Percentiles rank a stretch among this genome's conserved stretches.
Conservation (phyloP, 139 green algal genomes). For the Ulvella scutata region DNA sequence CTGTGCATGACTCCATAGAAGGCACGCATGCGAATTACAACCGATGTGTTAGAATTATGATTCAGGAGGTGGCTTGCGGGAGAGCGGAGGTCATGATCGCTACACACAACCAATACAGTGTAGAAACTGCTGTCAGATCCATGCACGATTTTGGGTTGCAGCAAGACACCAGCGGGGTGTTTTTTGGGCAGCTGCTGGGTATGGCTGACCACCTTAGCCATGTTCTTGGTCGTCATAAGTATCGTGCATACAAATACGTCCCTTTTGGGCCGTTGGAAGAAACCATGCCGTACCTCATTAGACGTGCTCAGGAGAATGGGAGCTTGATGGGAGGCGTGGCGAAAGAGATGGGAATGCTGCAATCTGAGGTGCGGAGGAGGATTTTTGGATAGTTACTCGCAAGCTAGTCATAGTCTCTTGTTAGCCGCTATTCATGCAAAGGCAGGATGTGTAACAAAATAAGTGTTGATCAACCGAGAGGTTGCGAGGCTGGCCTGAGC, state of each 20-base stretch:
- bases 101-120: conserved; percentile 49
- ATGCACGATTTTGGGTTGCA: conserved; percentile 44
- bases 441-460: too few species aligned
- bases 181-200: conserved; percentile 82
- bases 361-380: conserved; percentile 18
- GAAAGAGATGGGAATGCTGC: conserved; percentile 23
- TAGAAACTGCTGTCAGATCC: conserved; percentile 38
- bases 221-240: conserved; percentile 34
- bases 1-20: conserved; percentile 49
- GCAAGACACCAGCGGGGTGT: conserved; percentile 30
- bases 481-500: too few species aligned
- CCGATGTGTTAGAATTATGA: conserved; percentile 21
- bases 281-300: conserved; percentile 60
- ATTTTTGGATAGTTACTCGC: too few species aligned
- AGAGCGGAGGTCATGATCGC: conserved; percentile 51
- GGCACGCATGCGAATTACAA: conserved; percentile 63
- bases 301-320: conserved; percentile 56
- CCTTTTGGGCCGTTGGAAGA: conserved; percentile 56
- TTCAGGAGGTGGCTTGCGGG: conserved; percentile 17
- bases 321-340: conserved; percentile 29
- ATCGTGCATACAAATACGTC: conserved; percentile 64
- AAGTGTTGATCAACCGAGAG: too few species aligned
- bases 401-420: too few species aligned
- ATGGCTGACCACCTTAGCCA: conserved; percentile 80
- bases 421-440: too few species aligned